Evolutionary conservation across 192 early-diverging fungal species (phyloP), one percentile per base, ranked within the genome.

Genomic region (Globomyces pollinis-pini): DNA sequence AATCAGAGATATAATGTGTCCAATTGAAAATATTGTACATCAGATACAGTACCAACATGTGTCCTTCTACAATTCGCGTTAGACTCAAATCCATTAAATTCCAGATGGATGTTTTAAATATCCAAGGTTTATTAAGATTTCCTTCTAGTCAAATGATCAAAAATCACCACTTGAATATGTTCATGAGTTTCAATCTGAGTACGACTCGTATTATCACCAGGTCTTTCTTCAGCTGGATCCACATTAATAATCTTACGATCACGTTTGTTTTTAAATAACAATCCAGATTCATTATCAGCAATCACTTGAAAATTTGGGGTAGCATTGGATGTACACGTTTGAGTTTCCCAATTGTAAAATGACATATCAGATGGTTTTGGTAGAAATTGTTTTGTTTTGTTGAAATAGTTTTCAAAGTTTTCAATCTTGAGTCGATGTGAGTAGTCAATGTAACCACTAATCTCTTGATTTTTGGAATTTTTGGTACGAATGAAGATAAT

Each of bases 291-390:
- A 44, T 84, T 83, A 53, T 84, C 81, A 0, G 81, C 76, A 68
- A 84, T 83, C 13, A 84, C 81, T 61, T 84, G 81, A 50, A 81
- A 84, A 45, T 84, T 84, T 13, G 79, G 79, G 3, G 81, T 83
- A 23, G 76, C 72, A 61, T 83, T 84, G 60, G 51, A 62, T 0
- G 81, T 84, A 66, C 81, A 80, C 0, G 72, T 84, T 44, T 84
- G 81, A 18, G 81, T 84, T 54, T 84, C 81, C 81, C 81, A 83
- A 61, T 84, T 84, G 70, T 80, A 84, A 61, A 84, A 84, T 30
- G 69, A 73, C 77, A 84, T 68, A 62, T 84, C 81, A 6, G 70
- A 65, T 15, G 79, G 70, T 26, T 75, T 61, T 20, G 81, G 81
- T 47, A 76, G 41, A 44, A 84, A 47, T 2, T 56, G 41, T n/a